Base-by-base conservation (phyloP, 2,329 filamentous ascomycete genomes). In the Dothiorella sarmentorum region DNA sequence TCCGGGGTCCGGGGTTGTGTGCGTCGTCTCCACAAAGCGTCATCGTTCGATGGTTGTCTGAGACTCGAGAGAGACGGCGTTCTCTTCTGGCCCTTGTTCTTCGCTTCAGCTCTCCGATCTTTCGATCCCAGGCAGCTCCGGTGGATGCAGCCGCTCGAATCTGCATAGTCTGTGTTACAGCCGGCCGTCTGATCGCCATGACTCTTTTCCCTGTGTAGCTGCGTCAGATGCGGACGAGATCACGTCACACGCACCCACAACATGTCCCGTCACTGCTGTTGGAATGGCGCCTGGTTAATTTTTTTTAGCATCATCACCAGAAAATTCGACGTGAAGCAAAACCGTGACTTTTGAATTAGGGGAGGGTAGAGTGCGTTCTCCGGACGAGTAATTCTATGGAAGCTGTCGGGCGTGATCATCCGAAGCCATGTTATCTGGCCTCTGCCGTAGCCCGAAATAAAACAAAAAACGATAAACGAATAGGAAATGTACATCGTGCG, bases 401-500 rank as follows among this genome's bases (percentile, higher is more conserved):
- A 53, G 49, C 49, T 53, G 49, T 11, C 49, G 49, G 40, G 49
- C 49, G 24, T 53, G 27, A 40, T 53, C 49, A 38, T 40, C 20
- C 49, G n/a, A 35, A 53, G 49, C 40, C 22, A 53, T 35, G n/a
- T 37, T 3, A 9, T 53, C 33, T 20, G 49, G 40, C 49, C 33
- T 53, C 35, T 40, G 18, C 49, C 49, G 20, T 53, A 33, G 38
- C 38, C 37, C 26, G 38, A 44, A 42, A 33, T 11, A 7, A 47
- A 55, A 13, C 15, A 29, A n/a, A n/a, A 31, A 31, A 31, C 29
- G 13, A 31, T 13, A 22, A 40, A 55, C 24, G 18, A 24, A 20
- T 43, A 56, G 52, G 40, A 56, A 56, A 56, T 56, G 22, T 57
- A 57, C 55, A 57, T 57, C 55, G 31, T 57, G 55, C 55, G 55